These are phyloP conservation scores for Porpolomopsis calyptriformis DNA, from an alignment of 768 basidiomycete genomes.

Conservation along the genomic window DNA sequence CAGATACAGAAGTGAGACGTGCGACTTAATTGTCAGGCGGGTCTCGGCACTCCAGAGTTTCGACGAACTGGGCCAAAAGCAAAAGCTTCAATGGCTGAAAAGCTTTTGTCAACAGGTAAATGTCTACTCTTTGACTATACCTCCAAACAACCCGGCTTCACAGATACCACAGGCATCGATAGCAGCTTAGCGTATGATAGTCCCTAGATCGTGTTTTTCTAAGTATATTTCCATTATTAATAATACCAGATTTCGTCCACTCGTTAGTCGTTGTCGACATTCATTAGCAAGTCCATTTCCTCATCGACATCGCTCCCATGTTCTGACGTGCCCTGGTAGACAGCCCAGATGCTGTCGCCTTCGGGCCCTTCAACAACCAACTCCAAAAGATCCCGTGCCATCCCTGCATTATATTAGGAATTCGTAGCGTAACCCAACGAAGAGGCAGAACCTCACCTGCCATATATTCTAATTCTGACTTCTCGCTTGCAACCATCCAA, in stretches of 20 bases:
- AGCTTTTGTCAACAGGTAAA: conserved; percentile 43
- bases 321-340: conserved; percentile 41
- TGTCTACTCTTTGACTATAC: neutral
- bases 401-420: conserved; percentile 27
- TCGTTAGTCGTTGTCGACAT: neutral
- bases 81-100: conserved; percentile 44
- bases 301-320: conserved; percentile 38
- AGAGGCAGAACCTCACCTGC: conserved; percentile 30
- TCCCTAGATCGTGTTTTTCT: neutral
- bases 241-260: neutral
- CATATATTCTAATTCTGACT: conserved; percentile 32
- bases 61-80: conserved; percentile 26
- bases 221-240: neutral
- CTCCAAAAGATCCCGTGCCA: conserved; percentile 52
- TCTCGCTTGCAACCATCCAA: conserved; percentile 37
- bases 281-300: conserved; percentile 46
- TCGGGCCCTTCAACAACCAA: conserved; percentile 65
- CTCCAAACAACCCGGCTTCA: neutral
- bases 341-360: conserved; percentile 52
- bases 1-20: conserved; percentile 44
- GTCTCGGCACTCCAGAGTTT: conserved; percentile 24
- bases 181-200: neutral
- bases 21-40: conserved; percentile 37
- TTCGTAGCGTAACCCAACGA: neutral
- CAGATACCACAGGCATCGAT: neutral